Percentiles rank a stretch among this genome's conserved stretches.
Conservation (phyloP, 2,329 filamentous ascomycete genomes). For the Fusarium albidum region DNA sequence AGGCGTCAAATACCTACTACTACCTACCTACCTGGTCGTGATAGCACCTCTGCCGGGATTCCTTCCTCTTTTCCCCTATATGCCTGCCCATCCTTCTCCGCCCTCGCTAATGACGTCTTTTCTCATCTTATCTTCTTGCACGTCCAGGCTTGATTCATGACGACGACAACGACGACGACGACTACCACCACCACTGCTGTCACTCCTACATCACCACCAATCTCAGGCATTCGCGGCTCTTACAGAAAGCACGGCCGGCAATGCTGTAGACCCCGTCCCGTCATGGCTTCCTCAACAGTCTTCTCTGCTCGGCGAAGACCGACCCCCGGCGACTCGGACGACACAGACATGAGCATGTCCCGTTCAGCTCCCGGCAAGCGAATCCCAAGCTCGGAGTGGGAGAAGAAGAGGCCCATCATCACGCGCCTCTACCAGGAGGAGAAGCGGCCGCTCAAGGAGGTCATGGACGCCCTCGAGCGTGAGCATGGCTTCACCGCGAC, state of each 20-base stretch:
- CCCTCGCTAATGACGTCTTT: constrained; percentile 16
- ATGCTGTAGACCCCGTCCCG: constrained; percentile 13
- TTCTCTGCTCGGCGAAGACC: constrained; percentile 36
- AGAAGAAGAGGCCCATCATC: constrained; percentile 47
- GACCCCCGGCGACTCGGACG: constrained; percentile 40
- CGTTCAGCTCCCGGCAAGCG: constrained; percentile 41
- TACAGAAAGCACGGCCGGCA: background rate
- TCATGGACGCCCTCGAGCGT: constrained; percentile 49
- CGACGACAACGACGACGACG: too few relatives aligned
- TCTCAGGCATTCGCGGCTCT: background rate
- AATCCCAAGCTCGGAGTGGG: constrained; percentile 45
- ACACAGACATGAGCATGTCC: constrained; percentile 39
- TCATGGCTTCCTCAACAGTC: constrained; percentile 35
- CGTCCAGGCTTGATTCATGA: background rate
- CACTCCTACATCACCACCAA: constrained; percentile 9
- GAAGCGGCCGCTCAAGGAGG: constrained; percentile 51
- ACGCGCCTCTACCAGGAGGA: constrained; percentile 51
- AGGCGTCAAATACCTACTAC: background rate
- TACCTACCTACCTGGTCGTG: too few relatives aligned
- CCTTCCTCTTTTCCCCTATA: constrained; percentile 4
- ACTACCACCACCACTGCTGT: background rate
- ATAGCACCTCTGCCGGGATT: background rate
- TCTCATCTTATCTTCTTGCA: background rate
- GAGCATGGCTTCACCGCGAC: constrained; percentile 50
- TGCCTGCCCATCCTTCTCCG: background rate